Conservation (phyloP, 176 grass and related monocot species). For the bread wheat (Triticum aestivum) region IWGSC_CS_RefSeq_v2.1 NC_057805.1:487042065-487042564, state of each 20-base stretch:
- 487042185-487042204: slow-evolving; percentile 71
- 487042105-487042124: slow-evolving; percentile 77
- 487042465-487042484: slow-evolving; percentile 86
- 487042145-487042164: slow-evolving; percentile 53
- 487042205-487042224: slow-evolving; percentile 64
- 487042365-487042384: slow-evolving; percentile 79
- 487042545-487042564: slow-evolving; percentile 61
- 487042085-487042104: slow-evolving; percentile 64
- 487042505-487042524: slow-evolving; percentile 61
- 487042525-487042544: not conserved
- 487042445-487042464: slow-evolving; percentile 72
- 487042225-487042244: slow-evolving; percentile 67
- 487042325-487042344: not conserved
- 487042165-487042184: slow-evolving; percentile 70
- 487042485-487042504: slow-evolving; percentile 69
- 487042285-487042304: slow-evolving; percentile 22
- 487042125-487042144: slow-evolving; percentile 71
- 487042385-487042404: slow-evolving; percentile 71
- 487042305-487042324: not conserved
- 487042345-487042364: not conserved
- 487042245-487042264: slow-evolving; percentile 57
- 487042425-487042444: slow-evolving; percentile 61
- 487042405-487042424: slow-evolving; percentile 55
- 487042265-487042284: slow-evolving; percentile 35
- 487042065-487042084: slow-evolving; percentile 75